Conservation (phyloP, 2,329 filamentous ascomycete species). For the Acephala macrosclerotiorum region DNA sequence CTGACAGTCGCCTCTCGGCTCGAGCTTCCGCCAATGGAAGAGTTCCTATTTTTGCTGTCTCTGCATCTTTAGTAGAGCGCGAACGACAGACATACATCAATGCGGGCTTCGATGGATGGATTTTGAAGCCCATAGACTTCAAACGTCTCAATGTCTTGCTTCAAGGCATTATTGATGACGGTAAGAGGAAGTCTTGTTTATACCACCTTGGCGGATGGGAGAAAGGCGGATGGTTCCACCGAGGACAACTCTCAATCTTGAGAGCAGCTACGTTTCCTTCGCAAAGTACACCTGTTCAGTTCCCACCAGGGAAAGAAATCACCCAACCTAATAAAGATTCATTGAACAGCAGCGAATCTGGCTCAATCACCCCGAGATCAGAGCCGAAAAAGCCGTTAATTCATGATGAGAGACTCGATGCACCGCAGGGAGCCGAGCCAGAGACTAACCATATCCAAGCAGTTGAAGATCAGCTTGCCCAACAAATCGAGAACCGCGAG, state of each 20-base stretch:
- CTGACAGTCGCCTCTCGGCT: slow-evolving; percentile 59
- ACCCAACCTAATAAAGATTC: slow-evolving; percentile 15
- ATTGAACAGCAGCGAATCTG: slow-evolving; percentile 27
- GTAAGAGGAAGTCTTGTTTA: slow-evolving; percentile 65
- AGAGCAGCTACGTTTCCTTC: slow-evolving; percentile 23
- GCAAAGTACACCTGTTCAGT: slow-evolving; percentile 19
- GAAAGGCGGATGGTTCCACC: slow-evolving; percentile 80
- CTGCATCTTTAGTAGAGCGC: slow-evolving; percentile 78
- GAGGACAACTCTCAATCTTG: slow-evolving; percentile 21
- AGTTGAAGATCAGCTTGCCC: neutral
- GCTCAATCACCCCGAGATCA: neutral
- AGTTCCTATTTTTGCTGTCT: slow-evolving; percentile 86
- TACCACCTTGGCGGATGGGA: slow-evolving; percentile 82
- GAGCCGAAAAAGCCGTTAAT: neutral
- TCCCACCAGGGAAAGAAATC: slow-evolving; percentile 1
- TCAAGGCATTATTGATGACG: slow-evolving; percentile 69
- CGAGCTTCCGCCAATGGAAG: slow-evolving; percentile 67
- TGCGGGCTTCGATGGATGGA: slow-evolving; percentile 89
- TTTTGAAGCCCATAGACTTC: slow-evolving; percentile 88
- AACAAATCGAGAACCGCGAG: slow-evolving; percentile 2
- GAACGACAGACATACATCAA: slow-evolving; percentile 74
- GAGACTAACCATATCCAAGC: neutral
- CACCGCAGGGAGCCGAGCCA: neutral
- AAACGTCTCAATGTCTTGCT: slow-evolving; percentile 74
- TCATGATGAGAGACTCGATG: slow-evolving; percentile 2